These are phyloP conservation scores for Quercus rubra DNA, from an alignment of 306 rosid species.

Conservation along the genomic window DNA sequence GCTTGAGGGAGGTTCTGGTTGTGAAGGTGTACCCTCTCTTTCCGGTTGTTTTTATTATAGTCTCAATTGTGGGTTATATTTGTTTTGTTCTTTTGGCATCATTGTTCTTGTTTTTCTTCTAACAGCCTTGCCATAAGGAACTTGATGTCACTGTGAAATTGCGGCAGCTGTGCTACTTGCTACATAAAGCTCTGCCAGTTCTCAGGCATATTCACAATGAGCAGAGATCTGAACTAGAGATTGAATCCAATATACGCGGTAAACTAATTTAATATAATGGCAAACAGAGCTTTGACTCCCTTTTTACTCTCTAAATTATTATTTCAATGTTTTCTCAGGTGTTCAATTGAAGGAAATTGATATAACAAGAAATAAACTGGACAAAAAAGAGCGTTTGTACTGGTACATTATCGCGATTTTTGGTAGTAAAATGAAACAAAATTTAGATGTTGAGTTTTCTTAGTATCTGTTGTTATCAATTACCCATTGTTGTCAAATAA, in stretches of 20 bases:
- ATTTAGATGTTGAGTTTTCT: background rate
- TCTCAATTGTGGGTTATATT: background rate
- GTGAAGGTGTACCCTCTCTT: constrained; percentile 22
- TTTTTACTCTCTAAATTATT: background rate
- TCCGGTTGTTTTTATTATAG: background rate
- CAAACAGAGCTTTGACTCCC: background rate
- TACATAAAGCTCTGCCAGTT: constrained; percentile 54
- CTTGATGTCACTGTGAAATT: constrained; percentile 37
- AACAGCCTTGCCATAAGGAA: constrained; percentile 33
- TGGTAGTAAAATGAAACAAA: background rate
- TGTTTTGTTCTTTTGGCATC: background rate
- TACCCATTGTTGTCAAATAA: no score
- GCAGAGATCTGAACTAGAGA: constrained; percentile 56
- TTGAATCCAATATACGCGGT: constrained; percentile 57
- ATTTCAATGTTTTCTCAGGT: constrained; percentile 36
- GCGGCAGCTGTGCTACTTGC: constrained; percentile 43
- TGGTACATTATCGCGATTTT: constrained; percentile 40
- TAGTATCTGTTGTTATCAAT: no score
- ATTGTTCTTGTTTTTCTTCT: background rate
- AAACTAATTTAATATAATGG: constrained; percentile 1
- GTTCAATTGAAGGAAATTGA: constrained; percentile 43
- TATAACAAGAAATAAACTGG: constrained; percentile 46
- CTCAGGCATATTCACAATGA: constrained; percentile 56
- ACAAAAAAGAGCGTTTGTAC: constrained; percentile 50
- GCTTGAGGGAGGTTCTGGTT: constrained; percentile 49